Conservation (phyloP, 192 early-diverging fungal genomes). For the Glomus cerebriforme region DNA sequence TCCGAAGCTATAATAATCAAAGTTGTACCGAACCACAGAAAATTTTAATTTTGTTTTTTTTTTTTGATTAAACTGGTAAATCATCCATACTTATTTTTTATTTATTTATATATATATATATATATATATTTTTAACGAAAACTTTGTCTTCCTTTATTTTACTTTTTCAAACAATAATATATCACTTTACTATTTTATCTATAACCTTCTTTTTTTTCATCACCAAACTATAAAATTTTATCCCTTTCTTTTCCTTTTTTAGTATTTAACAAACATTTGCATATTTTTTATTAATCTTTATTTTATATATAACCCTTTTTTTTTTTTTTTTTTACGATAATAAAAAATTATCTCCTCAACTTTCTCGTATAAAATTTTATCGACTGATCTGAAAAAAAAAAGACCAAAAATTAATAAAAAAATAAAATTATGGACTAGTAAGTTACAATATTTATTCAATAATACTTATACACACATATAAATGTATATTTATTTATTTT, state of each 20-base stretch:
- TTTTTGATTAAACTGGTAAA: too few relatives aligned
- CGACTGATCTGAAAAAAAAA: background rate
- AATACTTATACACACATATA: background rate
- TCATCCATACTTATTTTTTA: too few relatives aligned
- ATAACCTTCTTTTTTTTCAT: too few relatives aligned
- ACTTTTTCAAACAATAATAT: background rate
- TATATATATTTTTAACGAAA: background rate
- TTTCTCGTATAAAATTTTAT: background rate
- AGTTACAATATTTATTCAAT: background rate
- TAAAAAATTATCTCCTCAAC: too few relatives aligned
- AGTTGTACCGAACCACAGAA: background rate
- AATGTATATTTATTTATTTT: too few relatives aligned
- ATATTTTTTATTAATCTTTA: background rate
- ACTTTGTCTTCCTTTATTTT: background rate
- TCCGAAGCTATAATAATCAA: background rate
- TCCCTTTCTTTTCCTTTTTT: background rate
- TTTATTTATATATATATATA: too few relatives aligned
- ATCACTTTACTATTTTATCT: too few relatives aligned
- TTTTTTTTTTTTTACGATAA: too few relatives aligned
- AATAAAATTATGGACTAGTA: constrained; percentile 6
- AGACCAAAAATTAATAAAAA: background rate
- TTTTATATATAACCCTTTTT: background rate
- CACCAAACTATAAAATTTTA: background rate
- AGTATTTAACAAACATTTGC: background rate
- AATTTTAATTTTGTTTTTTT: background rate